Evolutionary conservation across 2,329 filamentous ascomycete genomes (phyloP).

Genomic region (Clarireedia hainanense): DNA sequence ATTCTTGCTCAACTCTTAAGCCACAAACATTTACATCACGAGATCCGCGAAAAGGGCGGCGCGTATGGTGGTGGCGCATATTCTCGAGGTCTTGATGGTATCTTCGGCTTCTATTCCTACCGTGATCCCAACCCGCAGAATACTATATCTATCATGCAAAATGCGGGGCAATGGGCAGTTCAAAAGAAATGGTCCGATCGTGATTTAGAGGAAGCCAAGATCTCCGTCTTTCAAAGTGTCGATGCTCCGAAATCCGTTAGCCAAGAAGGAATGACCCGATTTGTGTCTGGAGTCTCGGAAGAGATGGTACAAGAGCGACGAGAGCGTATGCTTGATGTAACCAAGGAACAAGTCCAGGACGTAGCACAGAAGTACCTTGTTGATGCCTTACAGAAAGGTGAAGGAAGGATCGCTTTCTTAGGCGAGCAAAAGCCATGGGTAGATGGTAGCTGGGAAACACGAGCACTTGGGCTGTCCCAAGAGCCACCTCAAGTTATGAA

Average conservation of each 20-base stretch:
- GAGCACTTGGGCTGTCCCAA: slow-evolving; percentile 63
- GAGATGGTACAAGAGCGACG: slow-evolving; percentile 83
- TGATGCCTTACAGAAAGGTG: slow-evolving; percentile 49
- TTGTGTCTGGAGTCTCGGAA: slow-evolving; percentile 76
- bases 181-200: slow-evolving; percentile 74
- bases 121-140: slow-evolving; percentile 92
- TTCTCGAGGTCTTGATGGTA: slow-evolving; percentile 66
- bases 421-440: slow-evolving; percentile 79
- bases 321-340: slow-evolving; percentile 81
- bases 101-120: slow-evolving; percentile 95
- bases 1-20: slow-evolving; percentile 88
- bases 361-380: slow-evolving; percentile 80
- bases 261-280: slow-evolving; percentile 77
- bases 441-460: slow-evolving; percentile 64
- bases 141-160: slow-evolving; percentile 75
- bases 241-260: slow-evolving; percentile 86
- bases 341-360: slow-evolving; percentile 66
- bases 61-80: slow-evolving; percentile 92
- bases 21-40: slow-evolving; percentile 93
- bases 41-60: slow-evolving; percentile 95
- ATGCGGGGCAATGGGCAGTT: slow-evolving; percentile 74
- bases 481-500: slow-evolving; percentile 26
- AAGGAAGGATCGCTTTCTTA: slow-evolving; percentile 64
- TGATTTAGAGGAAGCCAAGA: slow-evolving; percentile 92
- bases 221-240: slow-evolving; percentile 85